Evolutionary conservation across 2,329 filamentous ascomycete genomes (phyloP).

Genomic region (Arthrobotrys entomopaga): DNA sequence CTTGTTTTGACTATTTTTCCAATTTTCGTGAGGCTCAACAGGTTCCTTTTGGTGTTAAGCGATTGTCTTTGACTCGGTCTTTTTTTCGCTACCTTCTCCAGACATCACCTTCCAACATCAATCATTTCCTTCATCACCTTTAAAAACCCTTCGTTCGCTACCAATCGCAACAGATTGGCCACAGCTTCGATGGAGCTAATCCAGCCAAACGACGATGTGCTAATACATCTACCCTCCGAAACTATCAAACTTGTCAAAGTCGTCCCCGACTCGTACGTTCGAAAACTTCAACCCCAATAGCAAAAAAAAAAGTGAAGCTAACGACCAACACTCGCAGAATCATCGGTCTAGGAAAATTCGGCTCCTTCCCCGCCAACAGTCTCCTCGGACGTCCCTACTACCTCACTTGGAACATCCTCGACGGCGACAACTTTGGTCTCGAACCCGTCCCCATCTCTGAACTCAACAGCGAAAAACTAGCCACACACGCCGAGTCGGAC

Average conservation of each 20-base stretch:
- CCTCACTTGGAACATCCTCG: slow-evolving; percentile 78
- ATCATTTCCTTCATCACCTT: slow-evolving; percentile 4
- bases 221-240: slow-evolving; percentile 70
- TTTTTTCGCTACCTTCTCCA: slow-evolving; percentile 11
- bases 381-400: slow-evolving; percentile 91
- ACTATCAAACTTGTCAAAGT: slow-evolving; percentile 70
- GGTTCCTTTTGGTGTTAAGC: not conserved
- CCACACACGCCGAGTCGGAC: slow-evolving; percentile 27
- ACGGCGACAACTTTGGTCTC: slow-evolving; percentile 63
- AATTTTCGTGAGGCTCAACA: slow-evolving; percentile 39
- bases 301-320: slow-evolving; percentile 57
- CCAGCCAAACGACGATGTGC: slow-evolving; percentile 66
- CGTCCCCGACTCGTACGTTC: slow-evolving; percentile 72
- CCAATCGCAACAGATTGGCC: too few species aligned
- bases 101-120: not conserved
- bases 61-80: not conserved
- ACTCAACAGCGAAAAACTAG: slow-evolving; percentile 57
- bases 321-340: slow-evolving; percentile 68
- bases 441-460: slow-evolving; percentile 57
- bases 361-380: slow-evolving; percentile 86
- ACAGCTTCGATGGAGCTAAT: slow-evolving; percentile 63
- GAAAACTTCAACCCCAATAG: too few species aligned
- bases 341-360: slow-evolving; percentile 91
- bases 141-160: not conserved
- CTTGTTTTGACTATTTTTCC: not conserved